Base-by-base conservation (phyloP, 345 rosid species). In the Populus ilicifolia region DNA sequence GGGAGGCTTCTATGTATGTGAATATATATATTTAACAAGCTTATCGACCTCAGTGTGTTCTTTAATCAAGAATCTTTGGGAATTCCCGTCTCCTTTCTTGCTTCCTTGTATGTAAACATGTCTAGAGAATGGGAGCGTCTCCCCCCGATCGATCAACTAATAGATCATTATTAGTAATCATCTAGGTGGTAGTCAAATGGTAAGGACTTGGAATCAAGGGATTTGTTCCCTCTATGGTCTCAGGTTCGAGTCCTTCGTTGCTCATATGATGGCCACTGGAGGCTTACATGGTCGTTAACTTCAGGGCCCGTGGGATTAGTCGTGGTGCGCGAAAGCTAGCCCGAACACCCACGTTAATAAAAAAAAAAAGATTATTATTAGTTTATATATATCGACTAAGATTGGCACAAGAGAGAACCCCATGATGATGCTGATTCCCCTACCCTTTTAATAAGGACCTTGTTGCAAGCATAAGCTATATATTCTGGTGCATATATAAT, bases 61-160 rank as follows among this genome's bases (percentile, higher is more conserved):
- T 62, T 23, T 65, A n/a, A 11, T 27, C 41, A 39, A 73, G 90
- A 88, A 88, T 88, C 90, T 86, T 78, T 82, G 27, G 88, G 80
- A 70, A 56, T 80, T 83, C 73, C 63, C 84, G 84, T 80, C 86
- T 75, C 67, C 46, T 23, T 18, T 44, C 2, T 72, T 85, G 89
- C 86, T 62, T 68, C 88, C 89, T 87, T 72, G 39, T 70, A 33
- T 56, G 67, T 85, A 67, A 79, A 78, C 89, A 90, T 90, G 89
- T 83, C 89, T 68, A 74, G 74, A 84, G 73, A 87, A 77, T 74
- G 82, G 85, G 85, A 79, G 29, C 29, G 29, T 27, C 29, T 27
- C 29, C 29, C 29, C 29, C 29, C 29, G 29, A 27, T 27, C 29
- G 29, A 27, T 59, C 61, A 72, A 67, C 39, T 16, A 79, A 69